These are phyloP conservation scores for Solanum chacoense DNA, from an alignment of 305 asterid genomes.

Conservation along the genomic window DNA sequence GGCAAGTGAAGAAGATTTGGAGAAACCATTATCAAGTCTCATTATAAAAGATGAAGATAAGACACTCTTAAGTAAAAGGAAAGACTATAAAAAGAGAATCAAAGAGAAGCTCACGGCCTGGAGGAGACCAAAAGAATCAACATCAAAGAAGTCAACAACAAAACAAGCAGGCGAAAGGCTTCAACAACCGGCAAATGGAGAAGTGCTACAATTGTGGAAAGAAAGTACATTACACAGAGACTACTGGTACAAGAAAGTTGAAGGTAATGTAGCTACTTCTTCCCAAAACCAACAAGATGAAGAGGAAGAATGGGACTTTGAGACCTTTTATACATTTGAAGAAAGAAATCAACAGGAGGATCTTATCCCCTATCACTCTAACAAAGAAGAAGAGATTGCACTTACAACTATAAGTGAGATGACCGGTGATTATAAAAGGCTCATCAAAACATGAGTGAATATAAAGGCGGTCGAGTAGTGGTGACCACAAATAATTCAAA, in stretches of 20 bases:
- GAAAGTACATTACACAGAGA: not conserved
- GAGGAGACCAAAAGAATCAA: not conserved
- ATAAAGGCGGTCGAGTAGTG: too few relatives aligned
- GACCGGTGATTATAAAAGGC: not conserved
- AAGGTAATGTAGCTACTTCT: not conserved
- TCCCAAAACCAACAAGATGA: not conserved
- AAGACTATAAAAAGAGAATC: not conserved
- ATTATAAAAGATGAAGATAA: not conserved
- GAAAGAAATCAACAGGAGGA: not conserved
- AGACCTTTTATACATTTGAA: not conserved
- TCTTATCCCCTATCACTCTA: not conserved
- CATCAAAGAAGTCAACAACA: not conserved
- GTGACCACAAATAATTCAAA: too few relatives aligned
- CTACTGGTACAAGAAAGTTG: too few relatives aligned
- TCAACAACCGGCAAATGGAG: not conserved
- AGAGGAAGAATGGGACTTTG: not conserved
- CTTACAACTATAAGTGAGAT: not conserved
- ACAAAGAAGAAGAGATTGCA: not conserved
- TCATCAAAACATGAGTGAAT: too few relatives aligned
- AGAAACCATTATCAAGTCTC: too few relatives aligned
- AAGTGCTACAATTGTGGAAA: not conserved
- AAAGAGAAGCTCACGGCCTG: not conserved
- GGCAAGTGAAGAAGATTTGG: too few relatives aligned
- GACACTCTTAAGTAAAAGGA: not conserved
- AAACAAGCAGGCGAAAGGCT: not conserved